phyloP scores from a whole-genome alignment of 495 filamentous ascomycete genomes.

The Polyplosphaeria fusca region DNA sequence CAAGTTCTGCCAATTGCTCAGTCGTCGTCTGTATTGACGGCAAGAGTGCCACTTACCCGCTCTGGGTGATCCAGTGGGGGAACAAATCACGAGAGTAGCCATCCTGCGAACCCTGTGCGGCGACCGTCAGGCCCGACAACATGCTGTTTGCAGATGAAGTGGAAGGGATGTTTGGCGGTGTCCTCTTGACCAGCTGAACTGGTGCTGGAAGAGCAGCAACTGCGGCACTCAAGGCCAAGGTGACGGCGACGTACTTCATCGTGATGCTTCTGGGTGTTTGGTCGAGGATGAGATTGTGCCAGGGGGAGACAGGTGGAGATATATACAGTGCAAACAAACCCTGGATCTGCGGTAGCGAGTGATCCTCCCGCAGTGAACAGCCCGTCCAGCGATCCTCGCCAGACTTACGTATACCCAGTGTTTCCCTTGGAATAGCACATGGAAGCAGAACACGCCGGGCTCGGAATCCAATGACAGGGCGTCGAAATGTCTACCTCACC shows the following conservation, averaged over 20 bases:
- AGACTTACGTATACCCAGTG: slow-evolving; percentile 2
- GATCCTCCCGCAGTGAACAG: slow-evolving; percentile 7
- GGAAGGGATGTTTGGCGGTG: slow-evolving; percentile 59
- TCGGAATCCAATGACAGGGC: slow-evolving; percentile 11
- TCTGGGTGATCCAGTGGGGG: slow-evolving; percentile 64
- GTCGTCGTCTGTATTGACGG: not conserved
- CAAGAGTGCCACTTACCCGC: slow-evolving; percentile 39
- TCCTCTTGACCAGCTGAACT: slow-evolving; percentile 18
- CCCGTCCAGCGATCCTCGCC: slow-evolving; percentile 9
- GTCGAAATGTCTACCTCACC: not conserved
- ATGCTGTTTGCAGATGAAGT: slow-evolving; percentile 50
- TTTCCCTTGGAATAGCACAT: not conserved
- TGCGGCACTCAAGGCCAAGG: slow-evolving; percentile 2
- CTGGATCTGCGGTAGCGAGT: slow-evolving; percentile 5
- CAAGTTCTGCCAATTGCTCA: slow-evolving; percentile 10
- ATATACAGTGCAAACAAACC: not conserved
- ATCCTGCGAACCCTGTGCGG: slow-evolving; percentile 50
- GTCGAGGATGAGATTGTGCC: not conserved
- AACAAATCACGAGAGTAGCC: slow-evolving; percentile 62
- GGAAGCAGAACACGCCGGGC: not conserved
- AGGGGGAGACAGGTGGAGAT: not conserved
- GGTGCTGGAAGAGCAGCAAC: slow-evolving; percentile 4
- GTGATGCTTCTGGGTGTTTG: too few species aligned
- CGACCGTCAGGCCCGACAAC: slow-evolving; percentile 55
- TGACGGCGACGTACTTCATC: slow-evolving; percentile 3